These are phyloP conservation scores for Anastatica hierochuntica DNA, from an alignment of 345 rosid species.

Conservation along the genomic window DNA sequence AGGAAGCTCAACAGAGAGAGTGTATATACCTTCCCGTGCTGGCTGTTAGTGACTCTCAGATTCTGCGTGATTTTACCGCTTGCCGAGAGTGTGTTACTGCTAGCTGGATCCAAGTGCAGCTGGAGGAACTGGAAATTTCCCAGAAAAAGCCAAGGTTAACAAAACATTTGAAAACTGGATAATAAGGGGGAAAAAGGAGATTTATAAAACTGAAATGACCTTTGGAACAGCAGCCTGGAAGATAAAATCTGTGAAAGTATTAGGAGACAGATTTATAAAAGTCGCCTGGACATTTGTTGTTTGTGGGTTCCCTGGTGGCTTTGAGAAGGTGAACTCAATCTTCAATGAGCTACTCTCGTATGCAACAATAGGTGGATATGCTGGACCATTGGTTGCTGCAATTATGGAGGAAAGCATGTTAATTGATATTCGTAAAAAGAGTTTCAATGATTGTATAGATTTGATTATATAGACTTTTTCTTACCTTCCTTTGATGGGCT, in stretches of 20 bases:
- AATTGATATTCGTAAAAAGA: neutral
- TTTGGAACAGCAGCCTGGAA: conserved; percentile 99
- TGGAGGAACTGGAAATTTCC: conserved; percentile 73
- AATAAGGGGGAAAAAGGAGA: neutral
- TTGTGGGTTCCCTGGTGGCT: conserved; percentile 65
- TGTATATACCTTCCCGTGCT: conserved; percentile 82
- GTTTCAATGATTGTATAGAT: no score
- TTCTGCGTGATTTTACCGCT: conserved; percentile 53
- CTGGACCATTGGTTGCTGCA: conserved; percentile 71
- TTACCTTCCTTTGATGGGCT: conserved; percentile 58
- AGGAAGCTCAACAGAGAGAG: neutral
- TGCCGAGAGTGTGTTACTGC: conserved; percentile 59
- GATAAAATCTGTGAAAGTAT: conserved; percentile 59
- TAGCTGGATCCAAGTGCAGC: conserved; percentile 88
- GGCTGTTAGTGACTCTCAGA: conserved; percentile 78
- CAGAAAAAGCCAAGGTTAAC: conserved; percentile 7
- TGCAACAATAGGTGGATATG: conserved; percentile 66
- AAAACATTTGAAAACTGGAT: neutral
- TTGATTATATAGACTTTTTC: conserved; percentile 1
- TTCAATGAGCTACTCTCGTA: conserved; percentile 77
- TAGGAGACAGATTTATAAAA: conserved; percentile 62
- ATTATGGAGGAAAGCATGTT: neutral
- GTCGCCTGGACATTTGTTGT: conserved; percentile 58
- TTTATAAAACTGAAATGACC: conserved; percentile 37
- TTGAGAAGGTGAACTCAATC: conserved; percentile 69